These are phyloP conservation scores for Oehlia diaphana DNA, from an alignment of 192 early-diverging fungal genomes.

Conservation along the genomic window DNA sequence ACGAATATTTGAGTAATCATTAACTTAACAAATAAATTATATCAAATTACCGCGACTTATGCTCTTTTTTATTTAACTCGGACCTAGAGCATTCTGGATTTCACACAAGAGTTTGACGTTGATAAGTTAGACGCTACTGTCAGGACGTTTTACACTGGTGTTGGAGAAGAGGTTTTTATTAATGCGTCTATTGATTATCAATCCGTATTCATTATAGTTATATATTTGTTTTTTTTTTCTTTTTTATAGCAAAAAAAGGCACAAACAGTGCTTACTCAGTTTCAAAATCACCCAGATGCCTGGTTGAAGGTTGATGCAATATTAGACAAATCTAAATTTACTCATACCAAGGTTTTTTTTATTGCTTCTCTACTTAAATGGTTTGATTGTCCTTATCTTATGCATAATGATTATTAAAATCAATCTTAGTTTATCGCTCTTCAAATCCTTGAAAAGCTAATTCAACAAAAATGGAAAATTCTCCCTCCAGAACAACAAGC, in stretches of 20 bases:
- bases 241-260: conserved; percentile 77
- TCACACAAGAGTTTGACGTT: conserved; percentile 85
- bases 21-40: background rate
- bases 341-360: conserved; percentile 82
- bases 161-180: conserved; percentile 69
- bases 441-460: conserved; percentile 89
- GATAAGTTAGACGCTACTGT: conserved; percentile 88
- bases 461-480: conserved; percentile 98
- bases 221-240: background rate
- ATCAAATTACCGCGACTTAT: conserved; percentile 13
- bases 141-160: conserved; percentile 71
- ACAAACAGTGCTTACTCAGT: conserved; percentile 84
- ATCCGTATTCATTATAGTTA: background rate
- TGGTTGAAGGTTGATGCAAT: conserved; percentile 96
- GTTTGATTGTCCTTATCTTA: background rate
- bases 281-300: conserved; percentile 92
- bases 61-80: conserved; percentile 2
- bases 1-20: background rate
- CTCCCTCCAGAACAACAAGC: conserved; percentile 28
- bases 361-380: background rate
- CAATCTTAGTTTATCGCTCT: conserved; percentile 83
- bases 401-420: background rate
- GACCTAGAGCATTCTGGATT: conserved; percentile 79
- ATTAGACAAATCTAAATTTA: conserved; percentile 74
- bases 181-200: background rate